Base-by-base conservation (phyloP, 2,329 filamentous ascomycete genomes). In the Aureobasidium sp. region DNA sequence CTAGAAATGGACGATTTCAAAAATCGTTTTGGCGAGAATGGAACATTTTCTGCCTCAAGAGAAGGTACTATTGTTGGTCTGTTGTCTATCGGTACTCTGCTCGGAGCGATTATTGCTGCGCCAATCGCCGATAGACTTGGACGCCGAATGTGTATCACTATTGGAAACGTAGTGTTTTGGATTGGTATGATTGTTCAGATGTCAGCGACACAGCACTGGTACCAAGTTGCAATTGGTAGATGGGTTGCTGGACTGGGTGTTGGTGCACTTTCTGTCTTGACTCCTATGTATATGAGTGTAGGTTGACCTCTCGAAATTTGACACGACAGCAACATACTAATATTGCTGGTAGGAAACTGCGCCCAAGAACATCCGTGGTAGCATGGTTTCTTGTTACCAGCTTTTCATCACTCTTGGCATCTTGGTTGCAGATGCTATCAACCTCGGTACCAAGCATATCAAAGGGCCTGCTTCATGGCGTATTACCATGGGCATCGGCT, bases 361-460 rank as follows among this genome's bases (percentile, higher is more conserved):
- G 2, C 87, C 87, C 0, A 80, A 84, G 64, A 81, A 84, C 63
- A 82, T 89, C 56, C 82, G 87, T 67, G 85, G 85, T 68, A 78
- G 84, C 7, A 78, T 88, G 42, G 81, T 89, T 32, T 80, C 82
- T 1, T 82, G 80, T 57, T 89, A 88, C 72, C 87, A 89, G 76
- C 79, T 89, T 3, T 83, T 87, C 71, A 86, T 89, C 70, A 89
- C 86, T 0, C 76, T 88, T 32, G 87, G 87, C 52, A 88, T 89
- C 70, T 85, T 78, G 59, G 69, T 77, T 26, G 79, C 76, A 1
- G 75, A 75, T 63, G 73, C 74, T 67, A 77, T 80, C 72, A 86
- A 88, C 71, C 87, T 77, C 69, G 84, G 84, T 7, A 88, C 86
- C 7, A 76, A 83, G 65, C 73, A 70, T 2, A 76, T 76, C 55